Evolutionary conservation across 192 early-diverging fungal genomes (phyloP).

Genomic region (Backusella westeae): DNA sequence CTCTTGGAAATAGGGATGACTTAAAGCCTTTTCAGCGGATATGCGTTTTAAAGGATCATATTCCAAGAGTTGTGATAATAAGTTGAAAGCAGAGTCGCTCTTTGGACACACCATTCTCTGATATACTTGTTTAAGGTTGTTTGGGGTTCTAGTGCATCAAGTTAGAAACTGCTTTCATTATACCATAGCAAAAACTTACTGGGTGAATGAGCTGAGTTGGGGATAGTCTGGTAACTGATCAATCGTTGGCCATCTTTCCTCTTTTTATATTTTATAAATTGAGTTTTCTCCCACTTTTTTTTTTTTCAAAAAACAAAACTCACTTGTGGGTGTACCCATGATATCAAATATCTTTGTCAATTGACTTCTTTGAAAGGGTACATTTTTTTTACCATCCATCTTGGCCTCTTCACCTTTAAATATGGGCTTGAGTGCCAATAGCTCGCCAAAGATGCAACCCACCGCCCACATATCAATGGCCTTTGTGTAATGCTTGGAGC

Average conservation of each 20-base stretch:
- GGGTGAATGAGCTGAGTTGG: slow-evolving; percentile 58
- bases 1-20: slow-evolving; percentile 83
- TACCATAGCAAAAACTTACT: slow-evolving; percentile 37
- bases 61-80: slow-evolving; percentile 73
- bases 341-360: slow-evolving; percentile 81
- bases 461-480: slow-evolving; percentile 79
- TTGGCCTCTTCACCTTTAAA: slow-evolving; percentile 91
- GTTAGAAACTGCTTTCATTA: background rate
- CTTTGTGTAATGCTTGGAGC: slow-evolving; percentile 85
- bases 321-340: slow-evolving; percentile 81
- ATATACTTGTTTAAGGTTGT: slow-evolving; percentile 42
- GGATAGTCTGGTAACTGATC: slow-evolving; percentile 70
- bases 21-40: slow-evolving; percentile 72
- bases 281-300: background rate
- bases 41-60: slow-evolving; percentile 81
- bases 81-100: slow-evolving; percentile 52
- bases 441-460: slow-evolving; percentile 95
- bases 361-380: slow-evolving; percentile 86
- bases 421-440: slow-evolving; percentile 78
- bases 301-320: slow-evolving; percentile 2
- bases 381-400: slow-evolving; percentile 76
- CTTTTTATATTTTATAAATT: slow-evolving; percentile 20
- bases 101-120: slow-evolving; percentile 35
- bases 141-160: slow-evolving; percentile 30
- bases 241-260: slow-evolving; percentile 74